Conservation (phyloP, 768 basidiomycete species). For the Suillus spraguei region DNA sequence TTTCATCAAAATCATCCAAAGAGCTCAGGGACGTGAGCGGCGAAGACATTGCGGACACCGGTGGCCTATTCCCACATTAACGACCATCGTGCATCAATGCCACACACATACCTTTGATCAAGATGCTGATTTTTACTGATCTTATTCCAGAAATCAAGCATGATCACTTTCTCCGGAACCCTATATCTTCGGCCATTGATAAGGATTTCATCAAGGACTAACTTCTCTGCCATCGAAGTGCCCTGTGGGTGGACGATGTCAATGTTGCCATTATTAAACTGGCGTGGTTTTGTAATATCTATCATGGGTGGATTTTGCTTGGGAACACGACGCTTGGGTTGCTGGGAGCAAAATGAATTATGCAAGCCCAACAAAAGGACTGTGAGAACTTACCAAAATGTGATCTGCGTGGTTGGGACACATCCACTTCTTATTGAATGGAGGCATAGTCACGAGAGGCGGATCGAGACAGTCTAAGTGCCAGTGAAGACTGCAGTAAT, state of each 20-base stretch:
- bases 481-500: conserved; percentile 94
- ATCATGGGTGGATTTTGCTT: conserved; percentile 68
- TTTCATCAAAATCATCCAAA: conserved; percentile 57
- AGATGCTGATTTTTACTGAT: conserved; percentile 49
- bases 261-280: conserved; percentile 91
- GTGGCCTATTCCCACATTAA: conserved; percentile 7
- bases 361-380: neutral
- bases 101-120: conserved; percentile 42
- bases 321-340: conserved; percentile 77
- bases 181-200: conserved; percentile 90
- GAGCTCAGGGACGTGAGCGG: conserved; percentile 77
- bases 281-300: conserved; percentile 71
- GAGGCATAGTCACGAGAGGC: conserved; percentile 83
- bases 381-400: conserved; percentile 60
- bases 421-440: conserved; percentile 95
- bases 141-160: conserved; percentile 96
- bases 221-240: conserved; percentile 45
- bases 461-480: conserved; percentile 97
- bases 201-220: conserved; percentile 77
- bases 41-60: conserved; percentile 59
- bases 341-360: conserved; percentile 42
- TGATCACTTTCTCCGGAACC: conserved; percentile 89
- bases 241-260: conserved; percentile 77
- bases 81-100: neutral
- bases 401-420: conserved; percentile 97